Conservation (phyloP, 2,329 filamentous ascomycete genomes). For the Passalora sequoiae region DNA sequence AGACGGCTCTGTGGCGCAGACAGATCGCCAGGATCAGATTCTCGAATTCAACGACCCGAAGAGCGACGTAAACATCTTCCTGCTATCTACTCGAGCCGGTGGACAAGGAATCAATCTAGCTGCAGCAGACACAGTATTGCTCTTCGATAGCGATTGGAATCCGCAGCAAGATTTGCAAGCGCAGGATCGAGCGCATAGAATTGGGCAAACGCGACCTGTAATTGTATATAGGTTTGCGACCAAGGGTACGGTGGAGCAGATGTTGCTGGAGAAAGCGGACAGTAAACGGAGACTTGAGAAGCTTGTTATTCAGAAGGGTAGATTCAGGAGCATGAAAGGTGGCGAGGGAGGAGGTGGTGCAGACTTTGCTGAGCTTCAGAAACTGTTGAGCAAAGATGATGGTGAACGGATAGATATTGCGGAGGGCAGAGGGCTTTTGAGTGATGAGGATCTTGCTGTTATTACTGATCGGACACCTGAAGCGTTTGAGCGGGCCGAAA, state of each 20-base stretch:
- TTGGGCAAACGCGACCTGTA: constrained; percentile 87
- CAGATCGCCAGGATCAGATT: constrained; percentile 47
- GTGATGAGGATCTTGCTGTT: constrained; percentile 68
- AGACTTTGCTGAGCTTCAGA: constrained; percentile 46
- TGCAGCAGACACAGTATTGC: constrained; percentile 82
- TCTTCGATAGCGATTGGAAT: constrained; percentile 91
- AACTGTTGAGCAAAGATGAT: constrained; percentile 56
- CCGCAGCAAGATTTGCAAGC: constrained; percentile 96
- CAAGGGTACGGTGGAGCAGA: constrained; percentile 86
- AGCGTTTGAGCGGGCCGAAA: constrained; percentile 68
- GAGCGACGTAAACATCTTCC: constrained; percentile 60
- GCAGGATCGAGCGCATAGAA: constrained; percentile 90
- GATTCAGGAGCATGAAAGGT: constrained; percentile 55
- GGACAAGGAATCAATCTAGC: constrained; percentile 94
- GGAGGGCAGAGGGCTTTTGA: constrained; percentile 62
- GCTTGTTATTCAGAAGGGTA: constrained; percentile 89
- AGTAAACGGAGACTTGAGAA: constrained; percentile 90
- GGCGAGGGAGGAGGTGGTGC: constrained; percentile 45
- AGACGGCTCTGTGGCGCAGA: constrained; percentile 78
- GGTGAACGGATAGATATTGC: constrained; percentile 56
- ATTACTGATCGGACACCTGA: constrained; percentile 70
- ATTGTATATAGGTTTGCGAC: constrained; percentile 92
- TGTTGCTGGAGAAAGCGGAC: constrained; percentile 78
- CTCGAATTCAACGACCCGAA: constrained; percentile 44
- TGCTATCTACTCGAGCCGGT: constrained; percentile 84